Base-by-base conservation (phyloP, 2,329 filamentous ascomycete species). In the Tricladium varicosporioides region DNA sequence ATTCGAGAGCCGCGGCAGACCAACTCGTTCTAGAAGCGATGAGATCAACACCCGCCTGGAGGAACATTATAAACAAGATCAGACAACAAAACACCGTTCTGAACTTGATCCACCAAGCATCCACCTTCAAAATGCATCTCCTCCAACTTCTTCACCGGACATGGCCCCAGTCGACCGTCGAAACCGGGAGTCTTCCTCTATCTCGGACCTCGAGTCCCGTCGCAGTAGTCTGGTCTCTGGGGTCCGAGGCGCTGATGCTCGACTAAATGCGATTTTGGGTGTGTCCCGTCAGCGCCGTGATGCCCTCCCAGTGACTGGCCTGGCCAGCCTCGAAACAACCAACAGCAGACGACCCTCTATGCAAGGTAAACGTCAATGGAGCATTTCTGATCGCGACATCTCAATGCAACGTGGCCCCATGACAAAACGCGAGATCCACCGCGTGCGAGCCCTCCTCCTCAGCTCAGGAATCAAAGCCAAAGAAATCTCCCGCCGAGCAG, bases 381-480 rank as follows among this genome's bases (percentile, higher is more conserved):
- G 78, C 1, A 79, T 83, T 32, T 76, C 77, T 1, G 75, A 80
- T 52, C 74, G 74, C 51, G 71, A 66, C 31, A 64, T 69, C 2
- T 69, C 72, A 3, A 68, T 70, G 5, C 72, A 74, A 15, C 74
- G 70, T 46, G 67, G 69, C n/a, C 71, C 70, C 56, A 69, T 89
- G 31, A 85, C 80, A 9, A 84, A 81, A 65, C 83, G 83, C n/a
- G 93, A 97, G 65, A 81, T 96, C 53, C 88, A 89, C 14, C 86
- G 91, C n/a, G 80, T 92, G 2, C 82, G 85, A 56, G 83, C 91
- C 0, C 78, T 95, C 8, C 82, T 96, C 43, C 78, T 96, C 18
- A 89, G 87, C 61, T 91, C 91, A 0, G 92, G 92, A n/a, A 86
- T 97, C 68, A 96, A 95, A 74, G 92, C 93, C 0, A 86, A 86